Evolutionary conservation across 2,329 filamentous ascomycete genomes (phyloP).

Genomic region (Ophiobolus disseminans): DNA sequence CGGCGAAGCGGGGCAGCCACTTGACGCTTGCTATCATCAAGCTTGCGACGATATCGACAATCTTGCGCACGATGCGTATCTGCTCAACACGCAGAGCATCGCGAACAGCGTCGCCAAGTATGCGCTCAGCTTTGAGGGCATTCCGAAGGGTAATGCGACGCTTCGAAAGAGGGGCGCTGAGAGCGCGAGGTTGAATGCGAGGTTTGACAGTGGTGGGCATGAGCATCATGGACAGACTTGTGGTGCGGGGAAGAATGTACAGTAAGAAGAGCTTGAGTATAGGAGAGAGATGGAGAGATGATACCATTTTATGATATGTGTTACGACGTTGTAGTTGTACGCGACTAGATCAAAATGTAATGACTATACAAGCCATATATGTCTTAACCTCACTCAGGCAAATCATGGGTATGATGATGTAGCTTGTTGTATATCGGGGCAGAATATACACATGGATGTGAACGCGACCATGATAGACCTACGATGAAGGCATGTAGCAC

Average conservation of each 20-base stretch:
- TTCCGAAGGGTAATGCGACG: conserved; percentile 38
- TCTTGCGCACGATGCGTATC: conserved; percentile 45
- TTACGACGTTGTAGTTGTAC: neutral
- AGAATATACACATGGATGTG: no score
- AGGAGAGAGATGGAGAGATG: neutral
- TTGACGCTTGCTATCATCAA: conserved; percentile 50
- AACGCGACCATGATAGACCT: no score
- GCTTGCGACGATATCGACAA: conserved; percentile 48
- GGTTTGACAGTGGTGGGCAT: conserved; percentile 38
- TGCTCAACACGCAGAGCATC: conserved; percentile 49
- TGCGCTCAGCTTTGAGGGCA: conserved; percentile 45
- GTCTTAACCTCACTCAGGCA: no score
- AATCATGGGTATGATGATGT: no score
- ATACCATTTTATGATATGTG: conserved; percentile 1
- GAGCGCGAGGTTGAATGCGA: conserved; percentile 22
- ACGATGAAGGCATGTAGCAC: no score
- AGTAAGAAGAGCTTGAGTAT: conserved; percentile 7
- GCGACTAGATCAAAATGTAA: no score
- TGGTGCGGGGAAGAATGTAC: conserved; percentile 26
- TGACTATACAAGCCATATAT: no score
- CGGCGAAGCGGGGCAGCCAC: conserved; percentile 46
- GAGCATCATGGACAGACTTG: conserved; percentile 36
- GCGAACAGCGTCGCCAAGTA: conserved; percentile 50
- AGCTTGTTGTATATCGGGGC: no score
- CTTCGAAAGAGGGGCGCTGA: conserved; percentile 41